phyloP scores from a whole-genome alignment of 441 rosid genomes.

The Arabidopsis lyrata region DNA sequence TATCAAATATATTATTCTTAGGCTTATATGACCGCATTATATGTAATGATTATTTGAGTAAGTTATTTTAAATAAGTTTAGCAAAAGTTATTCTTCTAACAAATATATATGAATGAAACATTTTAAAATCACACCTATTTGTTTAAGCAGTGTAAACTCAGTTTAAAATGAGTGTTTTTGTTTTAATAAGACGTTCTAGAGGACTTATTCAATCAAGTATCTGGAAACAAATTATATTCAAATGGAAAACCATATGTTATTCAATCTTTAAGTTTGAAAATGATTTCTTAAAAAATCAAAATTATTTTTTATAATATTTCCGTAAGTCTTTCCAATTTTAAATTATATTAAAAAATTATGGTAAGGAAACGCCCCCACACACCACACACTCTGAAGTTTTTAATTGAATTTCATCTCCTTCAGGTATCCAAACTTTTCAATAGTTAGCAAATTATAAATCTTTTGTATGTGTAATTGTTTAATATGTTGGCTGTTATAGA shows the following conservation, averaged over 20 bases:
- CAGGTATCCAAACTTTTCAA: neutral
- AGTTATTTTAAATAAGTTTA: neutral
- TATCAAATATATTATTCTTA: conserved; percentile 9
- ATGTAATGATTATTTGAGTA: neutral
- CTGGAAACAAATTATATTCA: neutral
- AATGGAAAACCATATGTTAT: conserved; percentile 1
- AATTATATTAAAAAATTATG: neutral
- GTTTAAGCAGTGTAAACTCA: neutral
- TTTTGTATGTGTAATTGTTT: neutral
- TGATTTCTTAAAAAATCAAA: neutral
- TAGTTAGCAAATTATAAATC: conserved; percentile 22
- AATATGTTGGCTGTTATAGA: conserved; percentile 5
- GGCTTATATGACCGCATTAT: conserved; percentile 3
- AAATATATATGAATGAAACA: conserved; percentile 18
- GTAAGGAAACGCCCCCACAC: neutral
- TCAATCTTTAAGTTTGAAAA: neutral
- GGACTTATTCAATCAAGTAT: neutral
- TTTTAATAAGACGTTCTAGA: neutral
- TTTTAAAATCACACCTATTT: neutral
- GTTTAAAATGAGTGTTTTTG: neutral
- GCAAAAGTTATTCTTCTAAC: neutral
- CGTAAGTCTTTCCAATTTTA: neutral
- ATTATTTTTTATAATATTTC: neutral
- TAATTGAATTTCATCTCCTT: neutral
- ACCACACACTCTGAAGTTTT: neutral